phyloP scores from a whole-genome alignment of 1,284 basidiomycete species.

The Athelia psychrophila region DNA sequence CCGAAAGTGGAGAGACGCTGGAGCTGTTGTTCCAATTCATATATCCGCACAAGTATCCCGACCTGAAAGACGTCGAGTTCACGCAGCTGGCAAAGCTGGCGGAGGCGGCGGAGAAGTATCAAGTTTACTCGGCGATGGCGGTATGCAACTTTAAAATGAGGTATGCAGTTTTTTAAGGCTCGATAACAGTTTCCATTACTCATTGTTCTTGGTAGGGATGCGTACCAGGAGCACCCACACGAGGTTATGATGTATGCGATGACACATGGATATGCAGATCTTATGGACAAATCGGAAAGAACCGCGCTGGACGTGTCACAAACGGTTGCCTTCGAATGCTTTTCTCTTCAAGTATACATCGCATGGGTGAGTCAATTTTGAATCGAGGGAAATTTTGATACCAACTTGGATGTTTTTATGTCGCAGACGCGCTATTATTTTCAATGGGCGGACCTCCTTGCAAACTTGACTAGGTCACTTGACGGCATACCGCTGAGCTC shows the following conservation, averaged over 20 bases:
- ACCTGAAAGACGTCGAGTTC: constrained; percentile 7
- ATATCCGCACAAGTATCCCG: constrained; percentile 8
- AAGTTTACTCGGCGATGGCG: constrained; percentile 12
- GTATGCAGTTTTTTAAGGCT: constrained; percentile 2
- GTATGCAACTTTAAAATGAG: constrained; percentile 5
- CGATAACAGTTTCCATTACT: not conserved
- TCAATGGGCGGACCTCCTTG: no score
- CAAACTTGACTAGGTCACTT: no score
- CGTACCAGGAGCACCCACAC: not conserved
- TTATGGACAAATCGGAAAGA: not conserved
- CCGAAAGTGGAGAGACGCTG: constrained; percentile 9
- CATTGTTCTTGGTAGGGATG: not conserved
- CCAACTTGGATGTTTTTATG: no score
- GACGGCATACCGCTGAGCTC: no score
- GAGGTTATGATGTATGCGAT: not conserved
- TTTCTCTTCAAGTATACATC: not conserved
- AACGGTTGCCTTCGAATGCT: not conserved
- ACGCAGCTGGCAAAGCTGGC: constrained; percentile 4
- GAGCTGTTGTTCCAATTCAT: constrained; percentile 15
- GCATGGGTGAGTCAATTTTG: not conserved
- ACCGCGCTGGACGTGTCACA: not conserved
- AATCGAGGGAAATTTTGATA: no score
- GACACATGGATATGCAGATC: not conserved
- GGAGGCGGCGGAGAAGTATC: constrained; percentile 19
- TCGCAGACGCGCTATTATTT: no score